Evolutionary conservation across 495 filamentous ascomycete species (phyloP).

Genomic region (Daldinia grandis): DNA sequence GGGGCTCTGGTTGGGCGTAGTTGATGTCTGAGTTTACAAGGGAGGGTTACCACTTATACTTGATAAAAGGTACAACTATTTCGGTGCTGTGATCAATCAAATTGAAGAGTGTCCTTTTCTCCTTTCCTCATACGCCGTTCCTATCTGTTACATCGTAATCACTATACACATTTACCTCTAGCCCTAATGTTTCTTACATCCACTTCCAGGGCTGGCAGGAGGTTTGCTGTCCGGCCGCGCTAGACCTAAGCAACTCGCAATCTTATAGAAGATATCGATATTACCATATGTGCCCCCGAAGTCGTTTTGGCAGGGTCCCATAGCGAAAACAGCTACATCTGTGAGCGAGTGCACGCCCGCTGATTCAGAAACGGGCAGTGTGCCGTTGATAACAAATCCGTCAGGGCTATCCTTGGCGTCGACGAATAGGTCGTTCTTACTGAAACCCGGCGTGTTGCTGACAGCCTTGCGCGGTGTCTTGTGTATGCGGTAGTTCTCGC

Average conservation of each 20-base stretch:
- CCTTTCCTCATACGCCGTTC: not conserved
- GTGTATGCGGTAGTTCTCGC: slow-evolving; percentile 72
- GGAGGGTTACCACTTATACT: too few relatives aligned
- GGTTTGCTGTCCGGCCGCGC: slow-evolving; percentile 44
- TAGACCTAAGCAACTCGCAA: slow-evolving; percentile 73
- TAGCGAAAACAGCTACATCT: slow-evolving; percentile 77
- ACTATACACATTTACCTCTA: not conserved
- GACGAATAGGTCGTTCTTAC: slow-evolving; percentile 60
- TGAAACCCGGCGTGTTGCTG: slow-evolving; percentile 46
- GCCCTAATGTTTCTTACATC: slow-evolving; percentile 45
- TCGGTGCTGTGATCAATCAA: too few relatives aligned
- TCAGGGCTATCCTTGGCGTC: slow-evolving; percentile 68
- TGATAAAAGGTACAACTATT: too few relatives aligned
- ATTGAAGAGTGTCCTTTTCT: not conserved
- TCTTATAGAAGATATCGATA: slow-evolving; percentile 76
- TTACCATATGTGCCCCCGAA: slow-evolving; percentile 75
- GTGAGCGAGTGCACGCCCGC: slow-evolving; percentile 78
- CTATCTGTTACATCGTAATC: not conserved
- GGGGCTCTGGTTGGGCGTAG: not conserved
- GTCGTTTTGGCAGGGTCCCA: slow-evolving; percentile 74
- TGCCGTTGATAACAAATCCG: slow-evolving; percentile 75
- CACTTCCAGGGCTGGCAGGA: slow-evolving; percentile 53
- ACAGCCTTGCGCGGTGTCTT: slow-evolving; percentile 66
- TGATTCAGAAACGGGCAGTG: slow-evolving; percentile 61
- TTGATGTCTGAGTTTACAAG: not conserved